These are phyloP conservation scores for Colletotrichum abscissum DNA, from an alignment of 2,329 filamentous ascomycete genomes.

Conservation along the genomic window DNA sequence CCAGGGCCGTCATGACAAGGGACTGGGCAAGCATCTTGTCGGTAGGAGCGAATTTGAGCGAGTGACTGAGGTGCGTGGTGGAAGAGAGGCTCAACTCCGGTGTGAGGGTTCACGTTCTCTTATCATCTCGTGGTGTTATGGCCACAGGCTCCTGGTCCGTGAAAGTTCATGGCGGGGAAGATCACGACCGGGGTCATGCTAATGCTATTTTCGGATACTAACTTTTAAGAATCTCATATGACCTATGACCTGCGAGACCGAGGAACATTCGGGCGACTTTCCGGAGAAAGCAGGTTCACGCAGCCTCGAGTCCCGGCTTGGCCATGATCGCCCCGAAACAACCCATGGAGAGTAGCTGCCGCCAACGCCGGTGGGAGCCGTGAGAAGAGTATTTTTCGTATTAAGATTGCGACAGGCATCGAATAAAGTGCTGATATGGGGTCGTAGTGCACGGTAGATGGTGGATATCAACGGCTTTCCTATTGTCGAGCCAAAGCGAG, in stretches of 20 bases:
- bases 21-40: conserved; percentile 20
- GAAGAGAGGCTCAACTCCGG: neutral
- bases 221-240: neutral
- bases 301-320: neutral
- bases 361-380: neutral
- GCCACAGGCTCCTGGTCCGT: neutral
- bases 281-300: neutral
- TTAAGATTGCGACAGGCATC: conserved; percentile 12
- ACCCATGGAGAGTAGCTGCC: neutral
- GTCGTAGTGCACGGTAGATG: conserved; percentile 2
- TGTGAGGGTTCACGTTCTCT: neutral
- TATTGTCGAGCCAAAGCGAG: neutral
- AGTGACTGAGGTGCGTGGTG: neutral
- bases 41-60: neutral
- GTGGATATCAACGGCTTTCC: conserved; percentile 6
- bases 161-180: neutral
- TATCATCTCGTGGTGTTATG: neutral
- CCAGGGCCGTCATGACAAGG: conserved; percentile 13
- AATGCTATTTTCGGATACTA: conserved; percentile 19
- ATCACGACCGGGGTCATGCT: neutral
- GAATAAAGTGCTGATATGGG: neutral
- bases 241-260: neutral
- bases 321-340: neutral
- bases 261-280: neutral
- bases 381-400: conserved; percentile 17